A percentile compares a stretch with the other conserved stretches of the same genome.
phyloP scores from a whole-genome alignment of 495 filamentous ascomycete species.

The Evansstolkia leycettana region DNA sequence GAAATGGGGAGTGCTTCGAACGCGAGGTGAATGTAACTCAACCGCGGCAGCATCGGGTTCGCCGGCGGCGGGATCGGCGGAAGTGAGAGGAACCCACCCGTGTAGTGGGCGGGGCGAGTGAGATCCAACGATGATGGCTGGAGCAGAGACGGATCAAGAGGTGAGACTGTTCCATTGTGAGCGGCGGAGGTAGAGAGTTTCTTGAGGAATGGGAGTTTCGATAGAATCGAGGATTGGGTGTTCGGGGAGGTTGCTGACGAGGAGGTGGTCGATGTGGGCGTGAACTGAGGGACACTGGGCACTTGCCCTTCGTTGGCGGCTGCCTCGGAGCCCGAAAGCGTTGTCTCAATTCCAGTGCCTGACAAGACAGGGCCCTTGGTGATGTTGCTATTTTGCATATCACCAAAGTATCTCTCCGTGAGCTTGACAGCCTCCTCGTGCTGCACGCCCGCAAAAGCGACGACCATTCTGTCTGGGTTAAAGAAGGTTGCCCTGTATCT shows the following conservation, averaged over 20 bases:
- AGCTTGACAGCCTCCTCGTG: slow-evolving; percentile 71
- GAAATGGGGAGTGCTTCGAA: slow-evolving; percentile 92
- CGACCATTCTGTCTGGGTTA: slow-evolving; percentile 77
- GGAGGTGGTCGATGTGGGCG: slow-evolving; percentile 25
- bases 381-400: slow-evolving; percentile 51
- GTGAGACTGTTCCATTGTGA: slow-evolving; percentile 42
- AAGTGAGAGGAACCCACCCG: slow-evolving; percentile 80
- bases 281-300: slow-evolving; percentile 29
- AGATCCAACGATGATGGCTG: slow-evolving; percentile 44
- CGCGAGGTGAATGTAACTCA: slow-evolving; percentile 86
- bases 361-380: slow-evolving; percentile 41
- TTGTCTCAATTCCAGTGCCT: slow-evolving; percentile 42
- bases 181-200: slow-evolving; percentile 66
- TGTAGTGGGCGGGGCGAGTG: slow-evolving; percentile 66
- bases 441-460: slow-evolving; percentile 87
- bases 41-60: slow-evolving; percentile 65
- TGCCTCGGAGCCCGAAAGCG: slow-evolving; percentile 35
- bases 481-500: slow-evolving; percentile 77
- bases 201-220: slow-evolving; percentile 87
- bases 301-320: slow-evolving; percentile 26
- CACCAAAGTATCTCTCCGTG: slow-evolving; percentile 77
- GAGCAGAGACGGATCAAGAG: slow-evolving; percentile 26
- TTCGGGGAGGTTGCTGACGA: slow-evolving; percentile 27
- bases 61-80: slow-evolving; percentile 64
- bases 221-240: slow-evolving; percentile 47